Evolutionary conservation across 1,139 yeast species (phyloP).

Genomic region (Pneumocystis wakefieldiae): DNA sequence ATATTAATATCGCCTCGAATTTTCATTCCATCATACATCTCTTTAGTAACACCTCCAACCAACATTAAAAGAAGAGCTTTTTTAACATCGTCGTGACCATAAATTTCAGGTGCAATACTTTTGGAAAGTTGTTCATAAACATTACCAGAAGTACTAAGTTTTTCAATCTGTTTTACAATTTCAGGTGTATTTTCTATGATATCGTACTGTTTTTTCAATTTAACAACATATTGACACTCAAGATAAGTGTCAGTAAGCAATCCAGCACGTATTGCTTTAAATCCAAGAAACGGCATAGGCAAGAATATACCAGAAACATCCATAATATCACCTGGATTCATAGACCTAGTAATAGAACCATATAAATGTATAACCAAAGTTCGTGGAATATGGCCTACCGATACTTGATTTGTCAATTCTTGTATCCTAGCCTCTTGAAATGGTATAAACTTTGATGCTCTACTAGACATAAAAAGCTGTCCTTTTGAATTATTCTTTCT

Average conservation of each 20-base stretch:
- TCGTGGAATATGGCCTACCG: constrained; percentile 95
- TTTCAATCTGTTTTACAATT: constrained; percentile 40
- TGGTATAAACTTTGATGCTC: constrained; percentile 89
- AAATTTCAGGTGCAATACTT: constrained; percentile 96
- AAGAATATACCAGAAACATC: constrained; percentile 83
- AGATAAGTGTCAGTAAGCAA: constrained; percentile 83
- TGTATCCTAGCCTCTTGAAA: constrained; percentile 93
- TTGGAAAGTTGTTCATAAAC: constrained; percentile 67
- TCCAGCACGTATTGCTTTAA: constrained; percentile 82
- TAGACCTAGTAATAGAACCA: constrained; percentile 74
- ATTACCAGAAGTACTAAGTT: constrained; percentile 44
- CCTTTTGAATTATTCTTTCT: constrained; percentile 68
- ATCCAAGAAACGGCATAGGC: constrained; percentile 94
- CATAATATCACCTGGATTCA: constrained; percentile 90
- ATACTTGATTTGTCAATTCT: constrained; percentile 90
- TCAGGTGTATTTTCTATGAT: constrained; percentile 44
- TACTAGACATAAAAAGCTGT: constrained; percentile 76
- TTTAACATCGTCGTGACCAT: constrained; percentile 84
- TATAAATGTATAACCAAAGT: constrained; percentile 68
- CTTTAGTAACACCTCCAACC: constrained; percentile 92
- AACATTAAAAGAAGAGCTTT: constrained; percentile 70
- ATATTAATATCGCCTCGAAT: constrained; percentile 96
- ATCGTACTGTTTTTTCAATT: constrained; percentile 81
- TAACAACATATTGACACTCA: constrained; percentile 72
- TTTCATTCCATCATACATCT: constrained; percentile 88